Evolutionary conservation across 805 yeast species (phyloP), one percentile per base, ranked within the genome.

Genomic region (Ogataea dorogensis): DNA sequence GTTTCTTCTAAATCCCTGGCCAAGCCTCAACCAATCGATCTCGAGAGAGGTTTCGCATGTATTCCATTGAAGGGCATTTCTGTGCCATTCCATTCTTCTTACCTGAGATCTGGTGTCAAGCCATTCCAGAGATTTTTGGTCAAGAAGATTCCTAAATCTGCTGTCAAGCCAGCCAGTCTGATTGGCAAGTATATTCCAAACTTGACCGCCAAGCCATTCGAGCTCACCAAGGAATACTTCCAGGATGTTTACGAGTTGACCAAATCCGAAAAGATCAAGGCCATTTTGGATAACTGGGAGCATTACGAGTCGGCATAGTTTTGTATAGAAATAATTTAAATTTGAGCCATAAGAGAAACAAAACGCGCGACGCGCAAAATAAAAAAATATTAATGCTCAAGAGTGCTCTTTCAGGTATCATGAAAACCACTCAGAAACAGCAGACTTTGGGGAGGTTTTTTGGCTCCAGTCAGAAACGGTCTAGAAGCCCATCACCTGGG

Each of bases 51-150:
- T 17, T 91, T 86, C 54, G 98, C 99, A 26, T 91, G 93, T 56
- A 93, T 93, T 55, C 99, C 99, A 63, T 78, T 93, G 66, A 88
- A 84, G 74, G 98, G 98, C 54, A 93, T 93, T 51, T 87, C 96
- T n/a, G 99, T 93, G 61, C 99, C 99, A 46, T 93, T 93, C 97
- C 99, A 93, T 70, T 88, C 97, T 18, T 82, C 96, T n/a, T 93
- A 94, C 71, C 76, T 93, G 71, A 84, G 91, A 76, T 86, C 93
- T 40, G 99, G 99, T 69, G 99, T 93, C 43, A 91, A 89, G 69
- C 98, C 98, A 56, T 93, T 93, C 86, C 89, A 91, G 75, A 86
- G 88, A 70, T 93, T 93, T 82, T 76, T 93, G 71, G 81, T 81
- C 63, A 93, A 88, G 83, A 91, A 93, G 78, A 84, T 93, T 58